Percentiles rank a stretch among this genome's conserved stretches.
Conservation (phyloP, 1,284 basidiomycete genomes). For the Fomitopsis palustris region DNA sequence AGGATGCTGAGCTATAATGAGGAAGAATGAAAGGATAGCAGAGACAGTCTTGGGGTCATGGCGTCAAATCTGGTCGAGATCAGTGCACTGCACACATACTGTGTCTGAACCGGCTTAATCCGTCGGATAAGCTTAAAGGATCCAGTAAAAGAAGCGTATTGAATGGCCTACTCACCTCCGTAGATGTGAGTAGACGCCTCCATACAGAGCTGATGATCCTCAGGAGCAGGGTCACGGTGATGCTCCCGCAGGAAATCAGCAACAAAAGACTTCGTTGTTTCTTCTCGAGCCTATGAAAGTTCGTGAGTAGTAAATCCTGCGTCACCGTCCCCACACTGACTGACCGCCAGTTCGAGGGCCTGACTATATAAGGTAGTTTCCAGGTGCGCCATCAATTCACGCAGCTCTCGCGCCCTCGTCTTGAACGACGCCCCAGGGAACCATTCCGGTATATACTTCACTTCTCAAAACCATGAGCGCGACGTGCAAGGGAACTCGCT, state of each 20-base stretch:
- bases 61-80: neutral
- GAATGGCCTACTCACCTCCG: neutral
- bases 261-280: neutral
- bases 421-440: slow-evolving; percentile 12
- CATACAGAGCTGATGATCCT: neutral
- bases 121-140: neutral
- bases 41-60: slow-evolving; percentile 37
- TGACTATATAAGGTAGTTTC: neutral
- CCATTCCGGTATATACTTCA: slow-evolving; percentile 11
- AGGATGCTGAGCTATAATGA: slow-evolving; percentile 42
- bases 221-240: neutral
- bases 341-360: slow-evolving; percentile 2
- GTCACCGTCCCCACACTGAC: neutral
- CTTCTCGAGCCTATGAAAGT: neutral
- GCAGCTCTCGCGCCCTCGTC: slow-evolving; percentile 5
- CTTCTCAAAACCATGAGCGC: neutral
- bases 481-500: no score
- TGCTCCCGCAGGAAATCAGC: neutral
- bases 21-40: slow-evolving; percentile 35
- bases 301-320: neutral
- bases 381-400: neutral
- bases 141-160: neutral
- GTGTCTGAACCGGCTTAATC: neutral
- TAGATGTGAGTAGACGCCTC: neutral
- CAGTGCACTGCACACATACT: neutral